These are phyloP conservation scores for Nephelium lappaceum DNA, from an alignment of 345 rosid genomes.

Conservation along the genomic window DNA sequence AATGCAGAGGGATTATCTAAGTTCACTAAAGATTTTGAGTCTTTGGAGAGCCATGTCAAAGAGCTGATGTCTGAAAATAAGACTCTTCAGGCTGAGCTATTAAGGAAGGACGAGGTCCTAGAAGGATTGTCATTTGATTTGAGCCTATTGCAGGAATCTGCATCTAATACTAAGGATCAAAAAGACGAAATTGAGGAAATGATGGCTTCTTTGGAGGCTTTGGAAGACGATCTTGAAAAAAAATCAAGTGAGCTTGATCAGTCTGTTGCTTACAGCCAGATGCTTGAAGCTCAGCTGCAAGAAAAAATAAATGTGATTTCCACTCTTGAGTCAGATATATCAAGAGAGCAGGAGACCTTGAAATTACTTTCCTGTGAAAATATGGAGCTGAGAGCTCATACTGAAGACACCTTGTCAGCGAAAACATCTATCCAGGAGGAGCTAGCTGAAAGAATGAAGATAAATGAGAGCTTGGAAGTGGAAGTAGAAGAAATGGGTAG, in stretches of 20 bases:
- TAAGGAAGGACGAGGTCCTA: slow-evolving; percentile 80
- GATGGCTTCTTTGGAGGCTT: slow-evolving; percentile 58
- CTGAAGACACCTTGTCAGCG: slow-evolving; percentile 48
- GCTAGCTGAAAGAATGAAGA: slow-evolving; percentile 49
- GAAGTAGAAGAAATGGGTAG: slow-evolving; percentile 61
- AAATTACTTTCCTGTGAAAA: slow-evolving; percentile 47
- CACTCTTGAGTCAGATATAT: slow-evolving; percentile 49
- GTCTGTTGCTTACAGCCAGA: slow-evolving; percentile 46
- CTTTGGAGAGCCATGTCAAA: slow-evolving; percentile 50
- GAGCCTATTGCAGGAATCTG: slow-evolving; percentile 88
- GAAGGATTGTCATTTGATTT: slow-evolving; percentile 84
- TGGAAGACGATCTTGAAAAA: slow-evolving; percentile 65
- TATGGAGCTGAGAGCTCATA: slow-evolving; percentile 51
- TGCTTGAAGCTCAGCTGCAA: slow-evolving; percentile 64
- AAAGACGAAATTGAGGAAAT: slow-evolving; percentile 79
- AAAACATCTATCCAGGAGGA: slow-evolving; percentile 58
- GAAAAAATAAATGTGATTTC: slow-evolving; percentile 58
- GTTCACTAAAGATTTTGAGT: slow-evolving; percentile 52
- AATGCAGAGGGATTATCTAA: slow-evolving; percentile 43
- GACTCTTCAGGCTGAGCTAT: slow-evolving; percentile 62
- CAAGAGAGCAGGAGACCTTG: slow-evolving; percentile 41
- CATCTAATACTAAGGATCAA: slow-evolving; percentile 73
- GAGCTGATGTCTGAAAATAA: slow-evolving; percentile 57
- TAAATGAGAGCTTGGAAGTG: slow-evolving; percentile 67
- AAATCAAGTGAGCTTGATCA: slow-evolving; percentile 65